phyloP scores from a whole-genome alignment of 352 stramenopile genomes.

The Plasmopara viticola region DNA sequence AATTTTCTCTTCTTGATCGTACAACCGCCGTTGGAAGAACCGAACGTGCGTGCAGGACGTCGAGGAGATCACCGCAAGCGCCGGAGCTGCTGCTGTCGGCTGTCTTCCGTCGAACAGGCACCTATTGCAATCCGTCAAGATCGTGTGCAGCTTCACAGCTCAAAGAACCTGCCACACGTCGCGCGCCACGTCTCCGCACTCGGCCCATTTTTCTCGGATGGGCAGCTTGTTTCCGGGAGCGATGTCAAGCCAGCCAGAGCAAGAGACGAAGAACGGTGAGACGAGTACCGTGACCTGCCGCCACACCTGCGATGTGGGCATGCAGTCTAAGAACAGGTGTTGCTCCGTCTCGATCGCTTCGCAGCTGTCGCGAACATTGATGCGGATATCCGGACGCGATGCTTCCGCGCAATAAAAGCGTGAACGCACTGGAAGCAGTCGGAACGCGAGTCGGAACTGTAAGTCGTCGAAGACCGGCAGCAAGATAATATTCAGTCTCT shows the following conservation, averaged over 20 bases:
- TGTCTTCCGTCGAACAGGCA: background rate
- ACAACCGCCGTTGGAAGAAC: background rate
- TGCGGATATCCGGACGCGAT: background rate
- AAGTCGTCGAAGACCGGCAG: too few relatives aligned
- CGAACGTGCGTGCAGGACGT: background rate
- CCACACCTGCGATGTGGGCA: background rate
- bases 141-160: background rate
- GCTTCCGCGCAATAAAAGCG: constrained; percentile 3
- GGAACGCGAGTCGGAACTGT: constrained; percentile 4
- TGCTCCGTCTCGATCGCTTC: background rate
- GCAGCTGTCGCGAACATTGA: background rate
- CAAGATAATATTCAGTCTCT: constrained; percentile 5
- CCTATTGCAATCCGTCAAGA: background rate
- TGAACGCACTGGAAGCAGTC: constrained; percentile 4
- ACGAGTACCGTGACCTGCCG: background rate
- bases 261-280: background rate
- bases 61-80: background rate
- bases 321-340: constrained; percentile 9
- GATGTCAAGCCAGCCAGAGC: background rate
- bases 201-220: background rate
- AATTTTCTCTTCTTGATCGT: background rate
- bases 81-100: background rate
- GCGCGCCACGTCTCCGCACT: background rate
- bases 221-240: too few relatives aligned
- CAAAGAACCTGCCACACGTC: background rate